Base-by-base conservation (phyloP, 106 monocot genomes). In the Platanthera guangdongensis region DNA sequence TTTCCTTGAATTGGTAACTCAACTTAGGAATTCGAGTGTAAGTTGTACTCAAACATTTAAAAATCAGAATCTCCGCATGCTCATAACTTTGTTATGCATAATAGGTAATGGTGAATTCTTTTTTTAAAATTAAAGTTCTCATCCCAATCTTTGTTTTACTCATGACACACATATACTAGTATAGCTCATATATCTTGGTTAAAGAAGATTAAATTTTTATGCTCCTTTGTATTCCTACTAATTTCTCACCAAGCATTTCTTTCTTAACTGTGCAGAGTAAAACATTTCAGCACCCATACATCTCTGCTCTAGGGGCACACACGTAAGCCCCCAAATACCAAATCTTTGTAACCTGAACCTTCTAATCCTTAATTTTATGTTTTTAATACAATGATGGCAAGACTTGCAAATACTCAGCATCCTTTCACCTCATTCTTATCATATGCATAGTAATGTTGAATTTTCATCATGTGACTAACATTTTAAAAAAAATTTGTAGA, bases 281-380 rank as follows among this genome's bases (percentile, higher is more conserved):
- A 87, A 94, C 99, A 50, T 99, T 99, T 94, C 84, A 84, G 78
- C 99, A 94, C 75, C 81, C 87, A 16, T 99, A 94, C 64, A 82
- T 99, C 77, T 90, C 87, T 22, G 99, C 92, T 52, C 74, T 99
- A 19, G 92, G 94, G 57, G 78, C 99, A 16, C 99, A 99, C 63
- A 99, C 99, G 99, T 99, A 85, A 82, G 90, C 75, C 68, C 19
- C 63, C 39, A 39, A 19, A 60, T 60, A 48, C 70, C 45, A 71
- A 16, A 0, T n/a, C 7, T 71, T 50, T 65, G n/a, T 11, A 46
- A 16, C 49, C 13, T 50, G 3, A 46, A 16, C 49, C 13, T 50
- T 72, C 72, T 72, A 51, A 51, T n/a, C 9, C 22, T 51, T 16
- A 72, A 21, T 22, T 50, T 71, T 49, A 50, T 71, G 6, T 49